Base-by-base conservation (phyloP, 371 early-diverging fungal genomes). In the Basidiobolus meristosporus region DNA sequence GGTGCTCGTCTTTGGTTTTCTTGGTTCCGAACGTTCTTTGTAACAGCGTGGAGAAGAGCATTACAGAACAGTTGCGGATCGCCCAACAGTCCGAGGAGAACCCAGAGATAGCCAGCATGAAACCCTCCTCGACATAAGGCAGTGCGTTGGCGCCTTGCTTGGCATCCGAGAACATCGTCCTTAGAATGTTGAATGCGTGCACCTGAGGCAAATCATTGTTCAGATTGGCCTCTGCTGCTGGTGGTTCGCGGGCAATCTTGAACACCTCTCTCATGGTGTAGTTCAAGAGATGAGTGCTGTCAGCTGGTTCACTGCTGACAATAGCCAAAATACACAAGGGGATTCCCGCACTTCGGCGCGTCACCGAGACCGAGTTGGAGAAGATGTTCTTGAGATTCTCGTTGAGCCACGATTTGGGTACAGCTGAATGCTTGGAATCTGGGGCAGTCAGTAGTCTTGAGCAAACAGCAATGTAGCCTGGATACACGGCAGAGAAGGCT, bases 61-160 rank as follows among this genome's bases (percentile, higher is more conserved):
- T 84, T 9, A 88, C 80, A 15, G 85, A 77, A 38, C 85, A 82
- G 53, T 95, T 95, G 31, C 93, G 78, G 31, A 95, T 76, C 11
- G 91, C 88, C 82, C 90, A 90, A 35, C 74, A 73, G 47, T 11
- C 15, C 17, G 88, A 90, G 3, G 77, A 73, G 42, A 90, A 80
- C 0, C 83, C 83, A 15, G 62, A 60, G 30, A 92, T 77, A 21
- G 82, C 68, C 22, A 89, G 56, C 6, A 73, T 68, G 28, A 83
- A 77, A 0, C 76, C 82, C 4, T 73, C 68, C 11, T 77, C 76
- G 11, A 82, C 60, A 49, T 77, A 81, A 15, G 78, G 67, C 36
- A 84, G 54, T 12, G 86, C 76, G 18, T 76, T 64, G 0, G 64
- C 53, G 3, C 76, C 75, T 12, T 90, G 52, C 36, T 73, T 64